phyloP scores from a whole-genome alignment of 345 rosid genomes.

The Anacardium occidentale region DNA sequence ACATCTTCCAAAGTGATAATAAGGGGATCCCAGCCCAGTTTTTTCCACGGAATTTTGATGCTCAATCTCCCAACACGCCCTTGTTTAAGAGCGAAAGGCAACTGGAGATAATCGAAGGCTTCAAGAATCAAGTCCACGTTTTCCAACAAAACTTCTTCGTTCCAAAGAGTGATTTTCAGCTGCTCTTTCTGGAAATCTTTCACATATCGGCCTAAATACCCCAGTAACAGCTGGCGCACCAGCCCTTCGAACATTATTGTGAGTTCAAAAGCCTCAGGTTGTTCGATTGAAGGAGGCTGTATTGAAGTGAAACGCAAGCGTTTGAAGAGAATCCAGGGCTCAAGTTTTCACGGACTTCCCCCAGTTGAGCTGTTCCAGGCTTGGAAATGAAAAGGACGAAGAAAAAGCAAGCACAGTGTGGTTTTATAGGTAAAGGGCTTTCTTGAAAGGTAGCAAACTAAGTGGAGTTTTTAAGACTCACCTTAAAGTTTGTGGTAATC shows the following conservation, averaged over 20 bases:
- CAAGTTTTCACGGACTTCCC: too few relatives aligned
- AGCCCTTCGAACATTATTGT: conserved; percentile 69
- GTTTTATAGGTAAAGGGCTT: too few relatives aligned
- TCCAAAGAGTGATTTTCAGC: conserved; percentile 82
- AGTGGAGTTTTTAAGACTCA: too few relatives aligned
- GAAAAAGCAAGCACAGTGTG: too few relatives aligned
- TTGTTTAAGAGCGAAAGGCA: conserved; percentile 79
- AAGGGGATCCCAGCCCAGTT: conserved; percentile 70
- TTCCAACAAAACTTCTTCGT: conserved; percentile 71
- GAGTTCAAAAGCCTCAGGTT: not conserved
- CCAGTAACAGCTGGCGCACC: conserved; percentile 59
- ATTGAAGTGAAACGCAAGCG: not conserved
- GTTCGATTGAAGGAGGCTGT: not conserved
- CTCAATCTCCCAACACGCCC: conserved; percentile 77
- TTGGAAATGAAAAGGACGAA: too few relatives aligned
- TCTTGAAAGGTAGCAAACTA: too few relatives aligned
- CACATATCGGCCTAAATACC: conserved; percentile 76
- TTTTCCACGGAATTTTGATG: conserved; percentile 81
- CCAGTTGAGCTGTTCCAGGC: too few relatives aligned
- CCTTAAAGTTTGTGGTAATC: too few relatives aligned
- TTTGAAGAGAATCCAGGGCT: not conserved
- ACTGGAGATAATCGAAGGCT: conserved; percentile 85
- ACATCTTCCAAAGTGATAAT: conserved; percentile 73
- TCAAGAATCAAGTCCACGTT: conserved; percentile 78
- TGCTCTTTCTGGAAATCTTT: conserved; percentile 77